Base-by-base conservation (phyloP, 2,329 filamentous ascomycete species). In the Epichloe hybrida region DNA sequence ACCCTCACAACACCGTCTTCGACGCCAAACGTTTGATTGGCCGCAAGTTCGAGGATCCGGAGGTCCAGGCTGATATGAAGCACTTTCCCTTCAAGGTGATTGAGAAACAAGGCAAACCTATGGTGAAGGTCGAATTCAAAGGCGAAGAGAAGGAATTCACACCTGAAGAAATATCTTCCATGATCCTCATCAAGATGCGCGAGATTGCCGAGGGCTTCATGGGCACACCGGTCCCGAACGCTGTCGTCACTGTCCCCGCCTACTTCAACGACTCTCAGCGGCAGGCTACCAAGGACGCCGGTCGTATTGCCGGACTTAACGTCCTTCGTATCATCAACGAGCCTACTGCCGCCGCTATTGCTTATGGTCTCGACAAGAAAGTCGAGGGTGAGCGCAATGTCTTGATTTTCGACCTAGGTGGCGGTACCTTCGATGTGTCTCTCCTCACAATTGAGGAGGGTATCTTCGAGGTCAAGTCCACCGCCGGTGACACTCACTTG, bases 251-350 rank as follows among this genome's bases (percentile, higher is more conserved):
- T 56, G 93, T 97, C 57, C 91, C 91, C 39, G 91, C 91, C 67
- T 96, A 96, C 81, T 96, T 96, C 84, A 95, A 95, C 79, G 90
- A 96, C 77, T 91, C 88, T 53, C 88, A 97, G 78, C 86, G 91
- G 74, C 90, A 96, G 76, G 91, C 91, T 56, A 97, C 91, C 75
- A 97, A 97, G 84, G 91, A 97, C 64, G 88, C 91, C 64, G 91
- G 91, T 84, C 82, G 95, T 66, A 97, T 97, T 69, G 87, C 91
- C 60, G 91, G 91, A 66, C 82, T 97, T 55, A 97, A 97, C 77
- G 91, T 97, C 64, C 88, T 97, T 68, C 88, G 91, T 75, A 96
- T 97, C 80, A 96, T 97, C 80, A 97, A 97, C 83, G 91, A 97
- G 79, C 91, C 91, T 56, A 97, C 91, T 46, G 91, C 91, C 41